Evolutionary conservation across 2,329 filamentous ascomycete species (phyloP).

Genomic region (Ramularia collo-cygni): DNA sequence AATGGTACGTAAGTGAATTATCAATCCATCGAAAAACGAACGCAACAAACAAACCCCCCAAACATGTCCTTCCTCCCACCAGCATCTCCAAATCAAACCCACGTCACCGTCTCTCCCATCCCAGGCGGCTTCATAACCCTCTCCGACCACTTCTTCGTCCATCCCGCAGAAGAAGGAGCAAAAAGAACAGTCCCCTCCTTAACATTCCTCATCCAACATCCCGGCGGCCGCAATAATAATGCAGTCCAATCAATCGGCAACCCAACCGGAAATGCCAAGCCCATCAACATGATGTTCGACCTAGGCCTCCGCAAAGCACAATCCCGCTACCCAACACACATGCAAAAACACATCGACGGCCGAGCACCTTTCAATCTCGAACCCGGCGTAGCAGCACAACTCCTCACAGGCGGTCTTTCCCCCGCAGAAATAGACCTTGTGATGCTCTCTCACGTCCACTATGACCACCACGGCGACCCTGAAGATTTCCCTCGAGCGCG

Average conservation of each 20-base stretch:
- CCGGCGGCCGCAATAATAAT: too few species aligned
- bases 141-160: slow-evolving; percentile 24
- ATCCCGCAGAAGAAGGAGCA: slow-evolving; percentile 35
- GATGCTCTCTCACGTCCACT: slow-evolving; percentile 49
- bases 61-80: slow-evolving; percentile 17
- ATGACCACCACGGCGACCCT: slow-evolving; percentile 53
- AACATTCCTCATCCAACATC: slow-evolving; percentile 47
- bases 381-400: slow-evolving; percentile 41
- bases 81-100: slow-evolving; percentile 18
- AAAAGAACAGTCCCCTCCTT: slow-evolving; percentile 47
- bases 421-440: slow-evolving; percentile 35
- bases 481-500: slow-evolving; percentile 43
- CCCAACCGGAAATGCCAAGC: slow-evolving; percentile 2
- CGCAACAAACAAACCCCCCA: not conserved
- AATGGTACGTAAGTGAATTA: too few species aligned
- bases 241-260: slow-evolving; percentile 5
- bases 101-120: slow-evolving; percentile 27
- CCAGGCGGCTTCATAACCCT: slow-evolving; percentile 28
- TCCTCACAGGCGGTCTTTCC: slow-evolving; percentile 29
- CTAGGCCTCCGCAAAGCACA: slow-evolving; percentile 45
- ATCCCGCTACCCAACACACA: slow-evolving; percentile 36
- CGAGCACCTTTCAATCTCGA: slow-evolving; percentile 40
- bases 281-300: slow-evolving; percentile 43
- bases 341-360: slow-evolving; percentile 41
- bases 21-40: too few species aligned